These are phyloP conservation scores for Astrothelium macrocarpum DNA, from an alignment of 495 filamentous ascomycete genomes.

Conservation along the genomic window DNA sequence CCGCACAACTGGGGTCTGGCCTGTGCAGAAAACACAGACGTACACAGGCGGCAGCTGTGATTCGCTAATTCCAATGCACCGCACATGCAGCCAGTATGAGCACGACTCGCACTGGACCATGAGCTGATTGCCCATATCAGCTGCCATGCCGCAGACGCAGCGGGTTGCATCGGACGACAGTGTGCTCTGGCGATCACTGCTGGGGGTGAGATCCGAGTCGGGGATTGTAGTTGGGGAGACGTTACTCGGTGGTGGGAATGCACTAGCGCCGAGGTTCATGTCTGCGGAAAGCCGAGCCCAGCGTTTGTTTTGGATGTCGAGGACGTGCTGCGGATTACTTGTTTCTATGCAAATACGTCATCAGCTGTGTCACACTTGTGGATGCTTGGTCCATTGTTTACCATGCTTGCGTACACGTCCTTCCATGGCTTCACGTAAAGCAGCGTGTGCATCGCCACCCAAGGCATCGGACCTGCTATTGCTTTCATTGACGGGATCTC, in stretches of 20 bases:
- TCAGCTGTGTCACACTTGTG: background rate
- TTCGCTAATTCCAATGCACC: conserved; percentile 62
- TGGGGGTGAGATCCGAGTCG: conserved; percentile 57
- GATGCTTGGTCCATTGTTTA: background rate
- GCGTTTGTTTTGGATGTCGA: conserved; percentile 32
- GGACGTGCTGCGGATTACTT: conserved; percentile 15
- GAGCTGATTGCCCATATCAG: conserved; percentile 51
- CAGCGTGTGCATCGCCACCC: background rate
- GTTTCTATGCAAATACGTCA: conserved; percentile 1
- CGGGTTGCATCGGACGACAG: conserved; percentile 49
- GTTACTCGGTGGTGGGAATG: conserved; percentile 25
- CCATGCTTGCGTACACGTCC: background rate
- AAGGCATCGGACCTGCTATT: background rate
- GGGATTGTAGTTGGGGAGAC: conserved; percentile 59
- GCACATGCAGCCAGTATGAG: conserved; percentile 72
- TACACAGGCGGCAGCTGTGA: conserved; percentile 61
- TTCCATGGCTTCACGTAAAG: background rate
- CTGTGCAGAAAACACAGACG: conserved; percentile 68
- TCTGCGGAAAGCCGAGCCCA: conserved; percentile 33
- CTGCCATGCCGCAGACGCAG: conserved; percentile 61
- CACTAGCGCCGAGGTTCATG: conserved; percentile 11
- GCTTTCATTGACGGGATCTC: background rate
- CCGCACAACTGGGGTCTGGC: conserved; percentile 57
- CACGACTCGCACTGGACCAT: conserved; percentile 91
- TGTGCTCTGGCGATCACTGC: conserved; percentile 47